phyloP scores from a whole-genome alignment of 306 rosid genomes.

The Dalbergia cochinchinensis region DNA sequence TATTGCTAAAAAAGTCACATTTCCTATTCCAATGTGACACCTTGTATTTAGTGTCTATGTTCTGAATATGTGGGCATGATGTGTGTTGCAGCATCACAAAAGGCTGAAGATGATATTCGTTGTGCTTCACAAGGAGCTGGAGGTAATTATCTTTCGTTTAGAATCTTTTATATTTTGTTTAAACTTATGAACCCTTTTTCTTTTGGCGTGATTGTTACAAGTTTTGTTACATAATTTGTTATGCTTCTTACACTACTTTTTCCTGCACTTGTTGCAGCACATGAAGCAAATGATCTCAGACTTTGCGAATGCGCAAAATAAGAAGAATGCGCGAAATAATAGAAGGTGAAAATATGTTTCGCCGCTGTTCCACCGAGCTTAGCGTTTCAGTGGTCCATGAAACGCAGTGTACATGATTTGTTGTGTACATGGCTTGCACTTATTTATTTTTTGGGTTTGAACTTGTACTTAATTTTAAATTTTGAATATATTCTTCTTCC shows the following conservation, averaged over 20 bases:
- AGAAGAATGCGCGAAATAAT: neutral
- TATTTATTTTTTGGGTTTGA: too few relatives aligned
- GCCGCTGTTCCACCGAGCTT: conserved; percentile 20
- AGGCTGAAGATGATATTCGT: conserved; percentile 84
- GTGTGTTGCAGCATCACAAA: conserved; percentile 82
- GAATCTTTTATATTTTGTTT: neutral
- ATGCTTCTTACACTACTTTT: conserved; percentile 28
- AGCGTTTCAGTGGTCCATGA: conserved; percentile 35
- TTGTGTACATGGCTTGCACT: too few relatives aligned
- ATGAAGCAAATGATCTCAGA: conserved; percentile 76
- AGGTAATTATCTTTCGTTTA: conserved; percentile 59
- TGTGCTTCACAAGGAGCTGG: conserved; percentile 81
- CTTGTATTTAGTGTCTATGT: conserved; percentile 14
- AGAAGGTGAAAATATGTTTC: conserved; percentile 51
- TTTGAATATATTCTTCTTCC: too few relatives aligned
- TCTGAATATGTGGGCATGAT: conserved; percentile 25
- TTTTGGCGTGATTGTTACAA: neutral
- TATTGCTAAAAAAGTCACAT: neutral
- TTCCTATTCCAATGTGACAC: neutral
- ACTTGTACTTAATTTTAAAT: too few relatives aligned
- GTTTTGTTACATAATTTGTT: neutral
- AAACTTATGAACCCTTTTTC: neutral
- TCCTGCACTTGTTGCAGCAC: conserved; percentile 60
- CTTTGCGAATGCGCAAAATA: conserved; percentile 51
- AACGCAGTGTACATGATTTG: neutral